Base-by-base conservation (phyloP, 2,329 filamentous ascomycete genomes). In the Hymenoscyphus linearis region DNA sequence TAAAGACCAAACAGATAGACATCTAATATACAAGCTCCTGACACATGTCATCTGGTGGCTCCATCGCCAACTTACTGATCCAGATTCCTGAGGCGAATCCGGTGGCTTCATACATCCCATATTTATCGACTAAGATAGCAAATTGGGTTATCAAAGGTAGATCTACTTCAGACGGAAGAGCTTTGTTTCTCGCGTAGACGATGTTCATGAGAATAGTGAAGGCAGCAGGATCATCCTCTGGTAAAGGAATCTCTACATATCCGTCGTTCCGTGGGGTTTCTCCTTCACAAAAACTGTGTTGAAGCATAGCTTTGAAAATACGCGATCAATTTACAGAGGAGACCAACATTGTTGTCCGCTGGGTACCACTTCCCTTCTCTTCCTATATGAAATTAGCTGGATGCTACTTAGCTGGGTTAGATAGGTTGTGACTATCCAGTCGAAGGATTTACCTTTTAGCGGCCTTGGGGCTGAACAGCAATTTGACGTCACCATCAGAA, bases 171-270 rank as follows among this genome's bases (percentile, higher is more conserved):
- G 60, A 34, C 2, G 69, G 69, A 4, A 75, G 60, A 4, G 47
- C 10, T 1, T 60, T 31, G 55, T 69, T 72, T 14, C 68, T 61
- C 13, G 61, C 36, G 55, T 75, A 73, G 2, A 71, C 70, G 7
- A 76, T 70, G 31, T 31, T 31, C 31, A 31, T 7, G 31, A 76
- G 27, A 1, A 74, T 63, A 0, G 61, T 55, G 61, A 77, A 70
- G 1, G 71, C 70, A 0, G 68, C 65, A 0, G 70, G 60, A 56
- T 75, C 64, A 56, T 76, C 74, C 5, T 74, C 69, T 0, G 69
- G 69, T 9, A 74, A 64, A 3, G 65, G 61, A 31, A 75, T 63
- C 56, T 72, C 67, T n/a, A 64, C 59, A n/a, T 26, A 55, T 1
- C 64, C 64, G 25, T 25, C 47, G 6, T 9, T 31, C 34, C 52